phyloP scores from a whole-genome alignment of 257 asterid genomes.

The Hygrophila difformis region DNA sequence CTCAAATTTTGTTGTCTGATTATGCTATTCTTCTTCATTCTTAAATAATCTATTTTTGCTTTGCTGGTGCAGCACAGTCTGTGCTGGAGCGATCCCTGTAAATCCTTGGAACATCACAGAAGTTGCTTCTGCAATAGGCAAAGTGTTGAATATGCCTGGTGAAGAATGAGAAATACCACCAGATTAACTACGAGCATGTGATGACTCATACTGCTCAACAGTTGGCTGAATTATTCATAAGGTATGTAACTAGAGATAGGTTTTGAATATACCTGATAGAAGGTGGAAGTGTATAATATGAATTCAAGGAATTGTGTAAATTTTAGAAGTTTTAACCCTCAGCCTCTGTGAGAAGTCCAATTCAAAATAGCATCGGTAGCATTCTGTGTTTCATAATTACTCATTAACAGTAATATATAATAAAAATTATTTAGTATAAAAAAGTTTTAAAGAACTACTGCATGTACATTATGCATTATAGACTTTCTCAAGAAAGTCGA shows the following conservation, averaged over 20 bases:
- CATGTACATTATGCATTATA: no score
- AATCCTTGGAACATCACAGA: conserved; percentile 98
- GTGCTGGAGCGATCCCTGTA: conserved; percentile 96
- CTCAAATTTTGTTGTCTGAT: no score
- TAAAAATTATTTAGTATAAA: conserved; percentile 1
- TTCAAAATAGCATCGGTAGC: no score
- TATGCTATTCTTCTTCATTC: no score
- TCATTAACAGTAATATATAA: no score
- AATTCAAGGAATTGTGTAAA: no score
- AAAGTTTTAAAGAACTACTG: no score
- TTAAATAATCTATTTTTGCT: no score
- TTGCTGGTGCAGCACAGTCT: conserved; percentile 99
- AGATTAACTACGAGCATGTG: conserved; percentile 74
- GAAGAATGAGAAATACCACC: conserved; percentile 94
- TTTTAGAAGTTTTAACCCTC: conserved; percentile 2
- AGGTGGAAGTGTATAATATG: no score
- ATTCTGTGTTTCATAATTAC: no score
- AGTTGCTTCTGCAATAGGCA: conserved; percentile 48
- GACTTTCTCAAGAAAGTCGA: no score
- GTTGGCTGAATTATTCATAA: conserved; percentile 94
- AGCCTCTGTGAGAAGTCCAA: background rate
- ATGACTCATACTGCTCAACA: conserved; percentile 95
- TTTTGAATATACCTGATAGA: background rate
- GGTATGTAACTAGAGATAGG: conserved; percentile 36
- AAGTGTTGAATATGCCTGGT: conserved; percentile 74